A percentile compares a stretch with the other conserved stretches of the same genome.
These are phyloP conservation scores for Pisolithus tinctorius DNA, from an alignment of 768 basidiomycete genomes.

Conservation along the genomic window DNA sequence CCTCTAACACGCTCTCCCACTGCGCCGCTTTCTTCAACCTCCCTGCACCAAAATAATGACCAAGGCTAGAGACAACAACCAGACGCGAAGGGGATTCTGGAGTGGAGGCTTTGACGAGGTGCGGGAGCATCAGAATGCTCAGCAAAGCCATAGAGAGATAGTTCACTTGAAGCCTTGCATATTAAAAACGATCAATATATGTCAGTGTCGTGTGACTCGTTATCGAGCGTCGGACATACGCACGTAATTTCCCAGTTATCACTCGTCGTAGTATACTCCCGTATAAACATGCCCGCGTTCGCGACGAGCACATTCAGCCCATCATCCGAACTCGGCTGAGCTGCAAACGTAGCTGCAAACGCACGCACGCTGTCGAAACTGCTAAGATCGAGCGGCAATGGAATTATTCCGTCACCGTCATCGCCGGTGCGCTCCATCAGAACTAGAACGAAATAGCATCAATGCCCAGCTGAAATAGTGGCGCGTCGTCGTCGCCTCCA, in stretches of 20 bases:
- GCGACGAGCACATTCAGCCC: conserved; percentile 25
- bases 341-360: conserved; percentile 26
- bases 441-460: conserved; percentile 1
- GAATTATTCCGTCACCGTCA: conserved; percentile 10
- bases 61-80: conserved; percentile 26
- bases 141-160: conserved; percentile 28
- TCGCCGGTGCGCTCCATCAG: conserved; percentile 12
- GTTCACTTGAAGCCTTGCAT: conserved; percentile 30
- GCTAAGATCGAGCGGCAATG: conserved; percentile 30
- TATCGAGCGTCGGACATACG: conserved; percentile 14
- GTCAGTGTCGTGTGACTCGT: not conserved
- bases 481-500: too few relatives aligned
- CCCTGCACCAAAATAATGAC: conserved; percentile 13
- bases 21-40: conserved; percentile 2
- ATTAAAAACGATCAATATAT: not conserved
- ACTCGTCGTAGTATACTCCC: conserved; percentile 21
- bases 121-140: conserved; percentile 29
- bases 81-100: conserved; percentile 19
- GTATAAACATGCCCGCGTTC: conserved; percentile 21
- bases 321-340: conserved; percentile 9
- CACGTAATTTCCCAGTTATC: conserved; percentile 47
- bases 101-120: conserved; percentile 20
- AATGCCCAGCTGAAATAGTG: too few relatives aligned
- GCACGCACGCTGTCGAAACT: conserved; percentile 26
- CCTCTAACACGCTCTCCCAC: conserved; percentile 16